Conservation (phyloP, 139 green algal species). For the Tetraselmis striata region DNA sequence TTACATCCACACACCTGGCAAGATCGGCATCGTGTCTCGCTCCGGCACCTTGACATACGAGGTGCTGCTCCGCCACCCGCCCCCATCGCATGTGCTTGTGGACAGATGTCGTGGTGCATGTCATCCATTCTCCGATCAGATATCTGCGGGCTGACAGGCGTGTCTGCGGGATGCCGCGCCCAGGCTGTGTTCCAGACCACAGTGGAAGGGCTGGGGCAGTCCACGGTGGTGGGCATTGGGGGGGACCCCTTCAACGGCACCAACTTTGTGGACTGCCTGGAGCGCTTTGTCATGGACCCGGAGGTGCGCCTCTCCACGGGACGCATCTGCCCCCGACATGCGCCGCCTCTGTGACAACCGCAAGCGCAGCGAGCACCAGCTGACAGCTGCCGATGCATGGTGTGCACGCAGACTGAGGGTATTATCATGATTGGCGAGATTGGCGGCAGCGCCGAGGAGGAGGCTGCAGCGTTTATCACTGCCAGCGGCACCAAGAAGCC, state of each 20-base stretch:
- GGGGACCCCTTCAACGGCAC: slow-evolving; percentile 94
- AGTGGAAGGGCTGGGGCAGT: slow-evolving; percentile 84
- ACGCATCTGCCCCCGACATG: too few species aligned
- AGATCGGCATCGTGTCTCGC: slow-evolving; percentile 93
- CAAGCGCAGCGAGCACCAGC: neutral
- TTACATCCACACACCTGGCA: slow-evolving; percentile 96
- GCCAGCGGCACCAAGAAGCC: slow-evolving; percentile 86
- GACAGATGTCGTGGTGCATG: too few species aligned
- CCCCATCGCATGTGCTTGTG: too few species aligned
- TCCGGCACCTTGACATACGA: slow-evolving; percentile 98
- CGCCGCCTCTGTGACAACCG: too few species aligned
- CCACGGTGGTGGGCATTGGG: slow-evolving; percentile 89
- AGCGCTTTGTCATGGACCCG: slow-evolving; percentile 90
- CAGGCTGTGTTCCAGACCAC: slow-evolving; percentile 96
- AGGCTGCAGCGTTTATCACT: slow-evolving; percentile 90
- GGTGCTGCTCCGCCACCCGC: too few species aligned
- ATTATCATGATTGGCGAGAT: slow-evolving; percentile 99
- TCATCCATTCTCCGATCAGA: too few species aligned
- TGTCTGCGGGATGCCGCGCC: neutral
- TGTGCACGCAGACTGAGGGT: slow-evolving; percentile 66
- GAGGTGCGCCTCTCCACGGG: slow-evolving; percentile 38
- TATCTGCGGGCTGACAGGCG: too few species aligned
- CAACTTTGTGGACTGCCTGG: slow-evolving; percentile 98
- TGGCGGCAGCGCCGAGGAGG: slow-evolving; percentile 95
- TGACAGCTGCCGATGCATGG: neutral